phyloP scores from a whole-genome alignment of 257 asterid genomes.

The Solanum ossicruentum region DNA sequence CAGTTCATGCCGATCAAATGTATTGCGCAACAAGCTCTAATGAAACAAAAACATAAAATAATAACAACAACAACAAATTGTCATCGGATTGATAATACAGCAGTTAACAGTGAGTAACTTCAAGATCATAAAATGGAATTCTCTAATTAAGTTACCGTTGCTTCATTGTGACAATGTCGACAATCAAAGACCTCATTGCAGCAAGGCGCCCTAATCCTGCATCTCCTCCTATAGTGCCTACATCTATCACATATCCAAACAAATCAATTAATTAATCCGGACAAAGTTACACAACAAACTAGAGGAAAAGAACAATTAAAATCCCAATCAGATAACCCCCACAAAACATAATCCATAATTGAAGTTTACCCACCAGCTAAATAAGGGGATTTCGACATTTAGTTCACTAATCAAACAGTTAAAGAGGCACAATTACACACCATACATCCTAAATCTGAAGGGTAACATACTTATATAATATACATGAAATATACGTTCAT shows the following conservation, averaged over 20 bases:
- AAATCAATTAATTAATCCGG: neutral
- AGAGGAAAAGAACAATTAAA: neutral
- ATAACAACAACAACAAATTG: neutral
- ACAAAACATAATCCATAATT: neutral
- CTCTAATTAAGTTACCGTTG: constrained; percentile 18
- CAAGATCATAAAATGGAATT: neutral
- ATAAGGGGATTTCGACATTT: neutral
- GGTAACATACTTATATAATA: neutral
- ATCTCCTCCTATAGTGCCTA: constrained; percentile 62
- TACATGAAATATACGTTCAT: neutral
- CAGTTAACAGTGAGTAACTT: neutral
- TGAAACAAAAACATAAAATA: neutral
- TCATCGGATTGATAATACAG: neutral
- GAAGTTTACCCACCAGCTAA: neutral
- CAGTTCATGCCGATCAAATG: constrained; percentile 75
- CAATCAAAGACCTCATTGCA: constrained; percentile 65
- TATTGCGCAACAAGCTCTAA: constrained; percentile 47
- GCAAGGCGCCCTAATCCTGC: constrained; percentile 64
- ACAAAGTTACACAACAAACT: neutral
- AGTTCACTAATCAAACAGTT: neutral
- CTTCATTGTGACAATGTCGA: constrained; percentile 71
- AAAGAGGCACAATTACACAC: neutral
- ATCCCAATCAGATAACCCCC: neutral
- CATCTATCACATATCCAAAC: constrained; percentile 18
- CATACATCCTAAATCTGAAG: neutral